Percentiles rank a stretch among this genome's conserved stretches.
Evolutionary conservation across 164 flowering plant species (phyloP).

Genomic region (Chloranthus sessilifolius): DNA sequence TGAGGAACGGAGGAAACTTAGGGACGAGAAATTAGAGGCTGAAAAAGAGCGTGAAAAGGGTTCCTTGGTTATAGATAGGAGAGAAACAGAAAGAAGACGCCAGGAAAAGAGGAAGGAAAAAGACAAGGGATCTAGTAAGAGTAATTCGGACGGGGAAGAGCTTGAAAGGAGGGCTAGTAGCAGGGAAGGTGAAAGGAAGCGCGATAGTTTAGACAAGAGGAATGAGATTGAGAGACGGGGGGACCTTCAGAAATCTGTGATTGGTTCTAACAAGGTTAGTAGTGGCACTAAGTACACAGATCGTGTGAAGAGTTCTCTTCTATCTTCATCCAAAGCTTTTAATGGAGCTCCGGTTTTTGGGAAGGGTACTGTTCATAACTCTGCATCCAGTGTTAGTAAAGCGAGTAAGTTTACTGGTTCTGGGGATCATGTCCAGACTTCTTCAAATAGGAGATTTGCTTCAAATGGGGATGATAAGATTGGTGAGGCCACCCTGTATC

Average conservation of each 20-base stretch:
- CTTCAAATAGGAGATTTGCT: conserved; percentile 19
- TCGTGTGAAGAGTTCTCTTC: conserved; percentile 62
- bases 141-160: conserved; percentile 81
- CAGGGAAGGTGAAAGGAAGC: conserved; percentile 53
- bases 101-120: conserved; percentile 68
- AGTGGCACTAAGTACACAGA: conserved; percentile 57
- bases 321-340: conserved; percentile 77
- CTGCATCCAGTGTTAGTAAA: conserved; percentile 32
- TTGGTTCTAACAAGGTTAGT: conserved; percentile 37
- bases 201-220: conserved; percentile 48
- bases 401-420: conserved; percentile 19
- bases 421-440: conserved; percentile 6
- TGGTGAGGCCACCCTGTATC: conserved; percentile 13
- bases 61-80: conserved; percentile 24
- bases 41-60: conserved; percentile 10
- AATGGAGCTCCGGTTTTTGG: conserved; percentile 60
- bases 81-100: conserved; percentile 68
- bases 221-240: conserved; percentile 51
- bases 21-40: conserved; percentile 65
- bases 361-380: conserved; percentile 29
- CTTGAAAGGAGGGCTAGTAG: conserved; percentile 40
- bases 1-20: conserved; percentile 69
- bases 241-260: conserved; percentile 32
- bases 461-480: conserved; percentile 44
- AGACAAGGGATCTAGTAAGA: conserved; percentile 70